Conservation (phyloP, 2,329 filamentous ascomycete genomes). For the Aspergillus aculeatus region DNA sequence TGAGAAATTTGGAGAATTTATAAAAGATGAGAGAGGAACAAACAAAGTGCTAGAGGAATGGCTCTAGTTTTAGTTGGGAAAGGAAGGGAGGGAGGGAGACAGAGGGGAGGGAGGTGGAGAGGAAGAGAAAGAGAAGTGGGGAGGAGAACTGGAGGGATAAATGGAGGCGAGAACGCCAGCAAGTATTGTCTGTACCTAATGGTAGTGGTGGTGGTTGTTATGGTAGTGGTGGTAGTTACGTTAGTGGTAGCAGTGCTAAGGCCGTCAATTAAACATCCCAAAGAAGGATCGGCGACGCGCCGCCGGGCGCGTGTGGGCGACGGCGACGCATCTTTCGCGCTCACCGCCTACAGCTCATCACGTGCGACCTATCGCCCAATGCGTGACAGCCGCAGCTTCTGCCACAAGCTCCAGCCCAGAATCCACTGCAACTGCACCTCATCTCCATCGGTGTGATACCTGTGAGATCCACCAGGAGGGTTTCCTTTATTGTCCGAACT, state of each 20-base stretch:
- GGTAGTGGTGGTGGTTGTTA: not conserved
- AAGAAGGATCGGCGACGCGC: slow-evolving; percentile 23
- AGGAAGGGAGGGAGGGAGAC: not conserved
- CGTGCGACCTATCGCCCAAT: slow-evolving; percentile 21
- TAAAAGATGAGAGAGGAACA: not conserved
- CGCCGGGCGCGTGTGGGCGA: slow-evolving; percentile 25
- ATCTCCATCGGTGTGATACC: slow-evolving; percentile 3
- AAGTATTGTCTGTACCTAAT: not conserved
- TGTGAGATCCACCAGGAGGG: not conserved
- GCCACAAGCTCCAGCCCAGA: slow-evolving; percentile 10
- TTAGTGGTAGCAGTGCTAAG: slow-evolving; percentile 4
- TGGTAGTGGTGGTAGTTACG: slow-evolving; percentile 14
- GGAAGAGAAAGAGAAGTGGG: slow-evolving; percentile 6
- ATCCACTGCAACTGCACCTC: slow-evolving; percentile 1
- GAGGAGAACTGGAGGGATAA: slow-evolving; percentile 12
- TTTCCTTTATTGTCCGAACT: not conserved
- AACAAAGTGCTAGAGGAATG: slow-evolving; percentile 5
- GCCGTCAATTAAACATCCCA: slow-evolving; percentile 19
- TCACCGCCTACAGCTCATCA: slow-evolving; percentile 30
- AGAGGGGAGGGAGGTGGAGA: not conserved
- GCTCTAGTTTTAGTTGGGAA: not conserved
- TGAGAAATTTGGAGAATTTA: not conserved
- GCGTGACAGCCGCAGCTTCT: slow-evolving; percentile 26
- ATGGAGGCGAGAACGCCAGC: slow-evolving; percentile 20
- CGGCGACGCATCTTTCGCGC: slow-evolving; percentile 26